These are phyloP conservation scores for Skeletonema potamos DNA, from an alignment of 108 stramenopile genomes.

Conservation along the genomic window DNA sequence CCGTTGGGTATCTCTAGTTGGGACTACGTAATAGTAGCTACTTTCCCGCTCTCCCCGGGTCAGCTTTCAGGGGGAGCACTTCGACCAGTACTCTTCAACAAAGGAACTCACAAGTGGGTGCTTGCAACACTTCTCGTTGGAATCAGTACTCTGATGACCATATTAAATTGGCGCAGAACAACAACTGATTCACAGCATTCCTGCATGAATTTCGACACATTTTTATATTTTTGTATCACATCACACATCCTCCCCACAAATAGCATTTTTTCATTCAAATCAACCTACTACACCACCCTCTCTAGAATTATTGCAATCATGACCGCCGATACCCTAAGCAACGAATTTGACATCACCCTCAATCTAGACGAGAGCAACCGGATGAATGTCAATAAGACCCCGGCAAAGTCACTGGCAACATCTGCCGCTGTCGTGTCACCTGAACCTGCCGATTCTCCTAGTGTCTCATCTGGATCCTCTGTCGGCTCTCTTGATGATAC, in stretches of 20 bases:
- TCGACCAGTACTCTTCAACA: not conserved
- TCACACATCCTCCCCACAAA: not conserved
- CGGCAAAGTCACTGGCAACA: slow-evolving; percentile 2
- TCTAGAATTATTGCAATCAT: slow-evolving; percentile 8
- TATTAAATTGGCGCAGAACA: not conserved
- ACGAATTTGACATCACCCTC: slow-evolving; percentile 30
- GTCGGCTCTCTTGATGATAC: slow-evolving; percentile 2
- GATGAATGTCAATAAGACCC: slow-evolving; percentile 12
- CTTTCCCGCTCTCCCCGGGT: too few relatives aligned
- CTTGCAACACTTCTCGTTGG: not conserved
- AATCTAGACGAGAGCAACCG: slow-evolving; percentile 35
- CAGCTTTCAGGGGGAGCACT: not conserved
- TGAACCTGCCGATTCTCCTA: slow-evolving; percentile 11
- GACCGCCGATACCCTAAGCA: slow-evolving; percentile 26
- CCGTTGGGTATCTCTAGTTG: too few relatives aligned
- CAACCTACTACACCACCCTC: not conserved
- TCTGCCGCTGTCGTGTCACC: slow-evolving; percentile 14
- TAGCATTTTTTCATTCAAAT: not conserved
- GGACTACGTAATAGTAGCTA: too few relatives aligned
- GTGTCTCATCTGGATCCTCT: slow-evolving; percentile 20
- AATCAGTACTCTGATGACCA: not conserved
- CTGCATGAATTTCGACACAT: not conserved
- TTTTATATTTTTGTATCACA: not conserved
- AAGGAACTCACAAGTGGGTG: not conserved
- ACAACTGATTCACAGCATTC: not conserved